Evolutionary conservation across 306 rosid genomes (phyloP).

Genomic region (Betula pendula): DNA sequence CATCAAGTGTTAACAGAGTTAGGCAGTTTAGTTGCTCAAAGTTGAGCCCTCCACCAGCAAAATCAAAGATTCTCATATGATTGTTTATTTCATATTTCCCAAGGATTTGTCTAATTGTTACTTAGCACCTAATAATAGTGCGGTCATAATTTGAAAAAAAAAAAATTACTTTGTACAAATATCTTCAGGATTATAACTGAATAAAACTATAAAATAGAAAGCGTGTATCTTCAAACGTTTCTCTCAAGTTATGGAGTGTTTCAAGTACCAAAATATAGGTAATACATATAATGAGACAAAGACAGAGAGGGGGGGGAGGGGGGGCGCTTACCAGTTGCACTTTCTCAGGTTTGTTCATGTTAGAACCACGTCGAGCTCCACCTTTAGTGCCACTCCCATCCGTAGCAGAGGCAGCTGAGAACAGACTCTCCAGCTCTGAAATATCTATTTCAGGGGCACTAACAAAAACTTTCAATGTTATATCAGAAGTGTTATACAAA

Average conservation of each 20-base stretch:
- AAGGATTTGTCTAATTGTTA: not conserved
- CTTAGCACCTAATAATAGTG: not conserved
- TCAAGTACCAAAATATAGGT: not conserved
- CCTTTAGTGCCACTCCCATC: slow-evolving; percentile 61
- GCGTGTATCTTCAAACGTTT: not conserved
- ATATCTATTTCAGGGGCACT: slow-evolving; percentile 99
- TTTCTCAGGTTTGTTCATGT: slow-evolving; percentile 88
- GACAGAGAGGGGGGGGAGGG: not conserved
- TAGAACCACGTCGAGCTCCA: slow-evolving; percentile 86
- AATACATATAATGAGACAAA: not conserved
- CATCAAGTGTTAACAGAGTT: not conserved
- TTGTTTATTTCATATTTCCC: not conserved
- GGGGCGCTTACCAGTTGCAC: slow-evolving; percentile 75
- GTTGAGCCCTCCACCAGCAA: not conserved
- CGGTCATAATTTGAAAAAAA: not conserved
- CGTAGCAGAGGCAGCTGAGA: slow-evolving; percentile 88
- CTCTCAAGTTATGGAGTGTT: not conserved
- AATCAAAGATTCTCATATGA: not conserved
- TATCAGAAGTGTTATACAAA: slow-evolving; percentile 36
- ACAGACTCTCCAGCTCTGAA: slow-evolving; percentile 92
- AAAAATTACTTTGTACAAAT: too few species aligned
- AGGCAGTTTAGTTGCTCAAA: not conserved
- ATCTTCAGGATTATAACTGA: not conserved
- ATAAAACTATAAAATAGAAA: not conserved
- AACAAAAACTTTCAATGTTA: slow-evolving; percentile 31